phyloP scores from a whole-genome alignment of 139 green algal species.

The Chlamydomonas sp. region DNA sequence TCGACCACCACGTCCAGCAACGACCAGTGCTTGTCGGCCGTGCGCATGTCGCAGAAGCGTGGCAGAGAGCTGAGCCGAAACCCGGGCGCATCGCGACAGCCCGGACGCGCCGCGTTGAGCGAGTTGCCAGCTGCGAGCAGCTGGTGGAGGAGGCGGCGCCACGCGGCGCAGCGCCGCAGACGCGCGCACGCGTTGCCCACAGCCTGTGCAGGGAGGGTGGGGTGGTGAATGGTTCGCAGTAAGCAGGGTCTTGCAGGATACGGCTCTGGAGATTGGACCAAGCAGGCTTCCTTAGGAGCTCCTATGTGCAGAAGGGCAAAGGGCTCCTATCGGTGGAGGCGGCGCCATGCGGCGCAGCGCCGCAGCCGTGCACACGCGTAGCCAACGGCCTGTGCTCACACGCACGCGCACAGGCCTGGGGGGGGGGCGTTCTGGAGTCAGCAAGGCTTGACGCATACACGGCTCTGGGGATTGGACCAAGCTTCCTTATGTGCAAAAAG shows the following conservation, averaged over 20 bases:
- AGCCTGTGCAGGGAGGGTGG: too few species aligned
- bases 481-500: too few species aligned
- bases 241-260: constrained; percentile 11
- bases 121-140: constrained; percentile 15
- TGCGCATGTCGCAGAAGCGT: constrained; percentile 18
- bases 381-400: too few species aligned
- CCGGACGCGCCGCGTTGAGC: constrained; percentile 10
- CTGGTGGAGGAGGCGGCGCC: constrained; percentile 13
- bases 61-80: constrained; percentile 12
- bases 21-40: constrained; percentile 13
- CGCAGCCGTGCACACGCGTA: too few species aligned
- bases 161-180: constrained; percentile 5
- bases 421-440: too few species aligned
- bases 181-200: not conserved
- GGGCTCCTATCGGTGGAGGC: too few species aligned
- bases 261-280: not conserved
- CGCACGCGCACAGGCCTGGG: too few species aligned
- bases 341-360: too few species aligned
- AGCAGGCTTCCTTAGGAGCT: not conserved
- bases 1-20: constrained; percentile 18
- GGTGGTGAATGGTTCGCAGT: too few species aligned
- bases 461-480: too few species aligned
- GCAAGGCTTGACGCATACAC: too few species aligned
- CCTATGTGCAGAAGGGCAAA: not conserved
- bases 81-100: not conserved